Base-by-base conservation (phyloP, 1,284 basidiomycete genomes). In the Boletus holoroseus region DNA sequence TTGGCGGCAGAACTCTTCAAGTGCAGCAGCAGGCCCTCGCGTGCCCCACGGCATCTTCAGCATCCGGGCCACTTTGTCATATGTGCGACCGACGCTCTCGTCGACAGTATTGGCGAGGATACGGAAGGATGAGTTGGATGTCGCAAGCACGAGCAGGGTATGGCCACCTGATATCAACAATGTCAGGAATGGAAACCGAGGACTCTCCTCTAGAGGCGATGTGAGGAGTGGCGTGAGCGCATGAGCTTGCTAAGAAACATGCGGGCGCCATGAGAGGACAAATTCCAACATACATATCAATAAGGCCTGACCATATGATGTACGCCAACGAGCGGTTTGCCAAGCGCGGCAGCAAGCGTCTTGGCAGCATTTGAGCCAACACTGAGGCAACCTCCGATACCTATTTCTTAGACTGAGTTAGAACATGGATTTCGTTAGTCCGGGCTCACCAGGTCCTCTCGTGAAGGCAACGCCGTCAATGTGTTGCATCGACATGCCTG, bases 401-500 rank as follows among this genome's bases (percentile, higher is more conserved):
- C 85, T 83, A 54, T 55, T 12, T 49, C 11, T 20, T 5, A 5
- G 37, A 47, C n/a, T 44, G 34, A 34, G 18, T 39, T 12, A 18
- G 6, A 50, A 16, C 2, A 24, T 5, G 0, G 2, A 5, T 0
- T n/a, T n/a, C 7, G 3, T 3, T 9, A 8, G 26, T 35, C 20
- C 24, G n/a, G 26, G 42, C 48, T 49, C 58, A 79, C 88, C 92
- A 48, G 94, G 94, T 8, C 93, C 94, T 58, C 91, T 77, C 0
- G 94, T 96, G 63, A 90, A 94, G 0, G 94, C 94, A 36, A 96
- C 78, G 0, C 89, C 93, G 60, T 94, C 85, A 11, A 97, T 72
- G 34, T 91, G 80, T 2, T 68, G 62, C 30, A 88, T 68, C 18
- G 68, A 64, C 26, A 91, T 51, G 0, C 73, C 67, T 0, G 91